phyloP scores from a whole-genome alignment of 2,329 filamentous ascomycete genomes.

The Coccinonectria pachysandricola region DNA sequence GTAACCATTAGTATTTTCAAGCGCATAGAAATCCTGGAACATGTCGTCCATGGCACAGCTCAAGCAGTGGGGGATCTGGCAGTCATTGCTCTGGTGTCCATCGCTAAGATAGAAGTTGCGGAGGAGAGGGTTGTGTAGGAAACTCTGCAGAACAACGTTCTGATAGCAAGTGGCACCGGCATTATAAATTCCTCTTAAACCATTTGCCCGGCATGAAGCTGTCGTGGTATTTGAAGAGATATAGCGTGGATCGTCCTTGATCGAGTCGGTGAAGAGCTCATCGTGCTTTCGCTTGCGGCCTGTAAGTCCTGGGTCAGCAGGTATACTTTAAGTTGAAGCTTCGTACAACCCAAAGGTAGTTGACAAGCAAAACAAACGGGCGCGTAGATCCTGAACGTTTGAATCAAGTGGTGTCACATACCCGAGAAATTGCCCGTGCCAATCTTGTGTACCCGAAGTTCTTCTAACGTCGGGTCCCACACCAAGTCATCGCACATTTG shows the following conservation, averaged over 20 bases:
- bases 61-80: constrained; percentile 51
- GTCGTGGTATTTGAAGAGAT: constrained; percentile 69
- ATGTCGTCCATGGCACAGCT: constrained; percentile 65
- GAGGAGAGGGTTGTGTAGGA: constrained; percentile 87
- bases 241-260: constrained; percentile 64
- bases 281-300: constrained; percentile 67
- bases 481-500: constrained; percentile 75
- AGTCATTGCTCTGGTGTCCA: constrained; percentile 72
- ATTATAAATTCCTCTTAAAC: constrained; percentile 88
- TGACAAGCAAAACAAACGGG: no score
- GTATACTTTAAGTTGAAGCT: no score
- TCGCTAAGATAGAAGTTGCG: constrained; percentile 88
- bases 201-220: constrained; percentile 75
- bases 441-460: constrained; percentile 60
- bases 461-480: constrained; percentile 72
- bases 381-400: constrained; percentile 1
- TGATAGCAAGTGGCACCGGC: constrained; percentile 98
- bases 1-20: constrained; percentile 78
- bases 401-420: constrained; percentile 26
- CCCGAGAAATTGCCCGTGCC: constrained; percentile 56
- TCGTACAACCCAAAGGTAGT: no score
- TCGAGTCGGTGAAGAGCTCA: constrained; percentile 53
- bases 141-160: constrained; percentile 86
- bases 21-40: constrained; percentile 60
- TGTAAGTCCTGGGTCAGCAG: no score